phyloP scores from a whole-genome alignment of 2,329 filamentous ascomycete species.

The Emericellopsis cladophorae region DNA sequence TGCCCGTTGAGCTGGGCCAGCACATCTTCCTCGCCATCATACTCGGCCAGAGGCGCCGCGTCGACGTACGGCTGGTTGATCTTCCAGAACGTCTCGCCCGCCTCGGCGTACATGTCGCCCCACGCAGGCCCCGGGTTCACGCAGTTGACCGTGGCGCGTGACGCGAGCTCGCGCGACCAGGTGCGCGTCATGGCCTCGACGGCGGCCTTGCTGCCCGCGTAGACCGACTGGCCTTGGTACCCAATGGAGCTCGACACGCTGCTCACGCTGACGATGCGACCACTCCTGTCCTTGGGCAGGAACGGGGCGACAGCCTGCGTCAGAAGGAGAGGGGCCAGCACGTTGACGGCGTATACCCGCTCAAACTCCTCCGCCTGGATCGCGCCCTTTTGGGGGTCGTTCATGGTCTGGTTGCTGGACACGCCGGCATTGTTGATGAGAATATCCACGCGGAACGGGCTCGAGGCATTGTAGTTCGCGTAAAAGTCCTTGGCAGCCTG shows the following conservation, averaged over 20 bases:
- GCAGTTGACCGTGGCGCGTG: conserved; percentile 41
- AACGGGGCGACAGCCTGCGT: conserved; percentile 60
- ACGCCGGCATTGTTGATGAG: conserved; percentile 79
- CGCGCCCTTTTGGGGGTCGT: conserved; percentile 34
- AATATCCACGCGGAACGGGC: conserved; percentile 51
- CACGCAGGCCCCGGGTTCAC: conserved; percentile 45
- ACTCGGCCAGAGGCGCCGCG: conserved; percentile 18
- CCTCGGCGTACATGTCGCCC: conserved; percentile 35
- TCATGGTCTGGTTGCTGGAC: conserved; percentile 50
- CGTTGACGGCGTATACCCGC: conserved; percentile 66
- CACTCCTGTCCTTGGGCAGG: conserved; percentile 54
- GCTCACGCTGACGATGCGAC: conserved; percentile 43
- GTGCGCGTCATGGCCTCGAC: conserved; percentile 46
- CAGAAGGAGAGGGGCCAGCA: conserved; percentile 67
- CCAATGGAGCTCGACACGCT: conserved; percentile 41
- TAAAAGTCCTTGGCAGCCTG: conserved; percentile 8
- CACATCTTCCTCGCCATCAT: conserved; percentile 17
- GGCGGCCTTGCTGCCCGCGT: conserved; percentile 45
- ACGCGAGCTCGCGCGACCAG: conserved; percentile 43
- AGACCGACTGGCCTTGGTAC: conserved; percentile 41
- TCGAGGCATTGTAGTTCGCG: conserved; percentile 1
- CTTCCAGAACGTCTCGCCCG: conserved; percentile 19
- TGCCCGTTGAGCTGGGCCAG: conserved; percentile 10
- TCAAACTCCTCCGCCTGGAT: conserved; percentile 55
- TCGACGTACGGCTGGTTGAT: conserved; percentile 25